Evolutionary conservation across 352 stramenopile species (phyloP).

Genomic region (Phytophthora pini): DNA sequence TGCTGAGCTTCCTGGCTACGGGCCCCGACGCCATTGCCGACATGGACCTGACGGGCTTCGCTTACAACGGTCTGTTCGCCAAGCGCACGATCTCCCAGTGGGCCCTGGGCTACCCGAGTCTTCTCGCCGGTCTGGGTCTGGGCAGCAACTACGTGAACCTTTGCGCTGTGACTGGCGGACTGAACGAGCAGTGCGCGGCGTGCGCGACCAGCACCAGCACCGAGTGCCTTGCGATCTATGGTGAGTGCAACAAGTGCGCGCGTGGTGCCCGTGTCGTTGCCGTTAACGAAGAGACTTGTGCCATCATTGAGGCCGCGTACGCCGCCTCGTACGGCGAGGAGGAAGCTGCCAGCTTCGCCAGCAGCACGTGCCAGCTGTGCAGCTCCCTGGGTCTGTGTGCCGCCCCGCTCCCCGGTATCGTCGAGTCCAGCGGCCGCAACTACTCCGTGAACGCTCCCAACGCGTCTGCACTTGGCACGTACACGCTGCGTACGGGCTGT

Average conservation of each 20-base stretch:
- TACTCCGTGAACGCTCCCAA: conserved; percentile 44
- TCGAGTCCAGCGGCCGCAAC: conserved; percentile 62
- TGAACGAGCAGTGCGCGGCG: conserved; percentile 52
- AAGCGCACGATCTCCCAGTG: conserved; percentile 56
- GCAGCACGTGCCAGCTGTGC: conserved; percentile 52
- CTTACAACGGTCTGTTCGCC: conserved; percentile 65
- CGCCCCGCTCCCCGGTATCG: conserved; percentile 58
- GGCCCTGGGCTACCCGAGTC: conserved; percentile 58
- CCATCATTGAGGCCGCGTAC: conserved; percentile 46
- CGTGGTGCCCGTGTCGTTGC: conserved; percentile 44
- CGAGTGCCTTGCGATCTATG: conserved; percentile 46
- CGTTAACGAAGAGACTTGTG: conserved; percentile 57
- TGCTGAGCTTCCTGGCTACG: conserved; percentile 46
- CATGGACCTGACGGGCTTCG: conserved; percentile 50
- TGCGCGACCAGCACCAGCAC: conserved; percentile 40
- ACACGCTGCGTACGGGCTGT: conserved; percentile 55
- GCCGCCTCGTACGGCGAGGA: conserved; percentile 44
- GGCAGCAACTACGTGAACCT: conserved; percentile 54
- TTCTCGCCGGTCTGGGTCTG: conserved; percentile 56
- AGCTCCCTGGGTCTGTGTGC: conserved; percentile 51
- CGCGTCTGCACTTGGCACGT: conserved; percentile 38
- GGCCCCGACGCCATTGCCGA: conserved; percentile 43
- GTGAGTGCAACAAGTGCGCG: conserved; percentile 56
- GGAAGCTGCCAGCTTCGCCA: conserved; percentile 40
- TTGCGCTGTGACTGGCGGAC: conserved; percentile 39